Evolutionary conservation across 2,329 filamentous ascomycete species (phyloP), one percentile per base, ranked within the genome.

Genomic region (Microsporum audouinii): DNA sequence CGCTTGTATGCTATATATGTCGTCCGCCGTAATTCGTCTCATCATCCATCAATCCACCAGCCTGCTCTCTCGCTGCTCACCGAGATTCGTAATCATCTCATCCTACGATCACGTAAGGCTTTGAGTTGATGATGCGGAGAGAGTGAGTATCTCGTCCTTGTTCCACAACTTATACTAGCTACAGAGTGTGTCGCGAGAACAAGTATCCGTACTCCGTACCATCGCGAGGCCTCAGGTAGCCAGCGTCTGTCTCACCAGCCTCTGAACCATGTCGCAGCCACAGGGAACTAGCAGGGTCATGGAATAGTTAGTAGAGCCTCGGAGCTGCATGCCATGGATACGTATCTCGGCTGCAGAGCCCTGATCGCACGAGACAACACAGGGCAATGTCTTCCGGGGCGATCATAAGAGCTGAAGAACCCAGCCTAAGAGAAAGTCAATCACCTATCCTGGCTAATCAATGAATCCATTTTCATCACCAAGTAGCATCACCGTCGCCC

Each of bases 361-460:
- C 5, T 55, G 49, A 34, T 34, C 29, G 49, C 31, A 36, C 29
- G 31, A 55, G 14, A 34, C 31, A 34, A 2, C 4, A 17, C 14
- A 55, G 29, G 49, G 49, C 49, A 14, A 55, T 31, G 7, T 55
- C 49, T 33, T 34, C 49, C 14, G 49, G 17, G 45, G 49, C 49
- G 49, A 55, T 55, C 49, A 55, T 55, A 31, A 17, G 49, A 55
- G 49, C 49, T 55, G 49, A 55, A 55, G 31, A 55, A 36, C 49
- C 49, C 31, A 27, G 49, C 6, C 31, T 55, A 55, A 53, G n/a
- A 36, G 49, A 55, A 55, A 55, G 29, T 55, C 49, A 55, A 55
- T 55, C 49, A 55, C 31, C 23, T 10, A 31, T 36, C 29, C 31
- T 55, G 36, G 31, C 27, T 55, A 34, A 55, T 55, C 49, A 36